Conservation (phyloP, 495 filamentous ascomycete species). For the Beverwykella pulmonaria region DNA sequence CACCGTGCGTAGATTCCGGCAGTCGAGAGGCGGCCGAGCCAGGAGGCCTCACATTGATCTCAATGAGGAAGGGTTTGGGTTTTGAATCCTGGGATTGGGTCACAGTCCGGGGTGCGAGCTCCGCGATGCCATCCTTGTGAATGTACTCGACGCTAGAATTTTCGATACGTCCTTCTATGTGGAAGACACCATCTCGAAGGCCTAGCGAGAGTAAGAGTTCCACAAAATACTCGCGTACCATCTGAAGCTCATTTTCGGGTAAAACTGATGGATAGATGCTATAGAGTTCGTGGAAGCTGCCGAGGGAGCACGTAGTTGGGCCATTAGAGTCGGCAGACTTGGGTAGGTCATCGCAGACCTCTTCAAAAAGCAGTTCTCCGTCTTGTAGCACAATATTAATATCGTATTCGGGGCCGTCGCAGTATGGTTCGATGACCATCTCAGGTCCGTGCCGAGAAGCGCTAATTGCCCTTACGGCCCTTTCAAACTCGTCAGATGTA, state of each 20-base stretch:
- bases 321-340: conserved; percentile 6
- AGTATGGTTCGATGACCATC: conserved; percentile 5
- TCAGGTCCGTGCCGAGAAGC: neutral
- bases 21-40: neutral
- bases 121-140: neutral
- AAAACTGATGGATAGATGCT: conserved; percentile 1
- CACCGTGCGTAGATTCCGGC: neutral
- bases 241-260: neutral
- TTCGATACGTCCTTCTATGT: conserved; percentile 6
- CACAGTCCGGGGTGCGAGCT: neutral
- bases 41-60: conserved; percentile 1
- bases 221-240: neutral
- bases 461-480: neutral
- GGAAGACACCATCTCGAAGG: conserved; percentile 2
- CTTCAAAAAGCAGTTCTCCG: conserved; percentile 5
- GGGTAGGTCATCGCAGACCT: conserved; percentile 2
- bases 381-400: conserved; percentile 1
- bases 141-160: conserved; percentile 5
- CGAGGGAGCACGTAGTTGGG: neutral
- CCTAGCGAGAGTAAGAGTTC: neutral
- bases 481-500: neutral
- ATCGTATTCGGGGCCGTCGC: conserved; percentile 9
- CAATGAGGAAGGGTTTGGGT: neutral
- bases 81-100: neutral
- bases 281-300: neutral